Percentiles rank a stretch among this genome's conserved stretches.
Evolutionary conservation across 169 alveolate species (phyloP).

Genomic region (Eimeria maxima): DNA sequence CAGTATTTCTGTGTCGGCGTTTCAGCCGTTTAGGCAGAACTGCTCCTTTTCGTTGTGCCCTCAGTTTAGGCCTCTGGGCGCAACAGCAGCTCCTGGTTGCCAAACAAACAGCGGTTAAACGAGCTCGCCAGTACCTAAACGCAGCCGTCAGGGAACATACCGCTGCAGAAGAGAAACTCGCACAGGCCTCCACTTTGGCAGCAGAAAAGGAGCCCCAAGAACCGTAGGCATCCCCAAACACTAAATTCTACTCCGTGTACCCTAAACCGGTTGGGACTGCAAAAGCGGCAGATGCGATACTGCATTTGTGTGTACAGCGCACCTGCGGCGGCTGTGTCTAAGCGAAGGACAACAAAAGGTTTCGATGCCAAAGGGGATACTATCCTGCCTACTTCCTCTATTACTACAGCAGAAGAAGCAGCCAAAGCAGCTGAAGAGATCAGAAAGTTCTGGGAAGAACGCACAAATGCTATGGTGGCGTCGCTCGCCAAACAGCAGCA

Average conservation of each 20-base stretch:
- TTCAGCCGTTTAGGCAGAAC: constrained; percentile 4
- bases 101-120: neutral
- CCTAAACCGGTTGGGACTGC: neutral
- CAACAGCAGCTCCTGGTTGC: constrained; percentile 13
- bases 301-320: neutral
- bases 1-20: constrained; percentile 37
- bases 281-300: neutral
- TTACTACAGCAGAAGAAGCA: constrained; percentile 41
- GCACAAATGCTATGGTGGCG: neutral
- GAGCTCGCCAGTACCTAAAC: neutral
- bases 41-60: constrained; percentile 41
- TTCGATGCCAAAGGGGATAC: neutral
- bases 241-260: neutral
- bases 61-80: constrained; percentile 37
- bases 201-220: constrained; percentile 44
- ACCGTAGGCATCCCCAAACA: neutral
- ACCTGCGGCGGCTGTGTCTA: neutral
- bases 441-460: constrained; percentile 17
- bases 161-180: neutral
- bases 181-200: neutral
- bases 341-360: constrained; percentile 14
- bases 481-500: constrained; percentile 19
- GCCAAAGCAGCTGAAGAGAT: constrained; percentile 10
- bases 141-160: constrained; percentile 16
- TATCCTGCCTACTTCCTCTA: neutral